Conservation (phyloP, 164 flowering plant genomes). For the Vitis cinerea region DNA sequence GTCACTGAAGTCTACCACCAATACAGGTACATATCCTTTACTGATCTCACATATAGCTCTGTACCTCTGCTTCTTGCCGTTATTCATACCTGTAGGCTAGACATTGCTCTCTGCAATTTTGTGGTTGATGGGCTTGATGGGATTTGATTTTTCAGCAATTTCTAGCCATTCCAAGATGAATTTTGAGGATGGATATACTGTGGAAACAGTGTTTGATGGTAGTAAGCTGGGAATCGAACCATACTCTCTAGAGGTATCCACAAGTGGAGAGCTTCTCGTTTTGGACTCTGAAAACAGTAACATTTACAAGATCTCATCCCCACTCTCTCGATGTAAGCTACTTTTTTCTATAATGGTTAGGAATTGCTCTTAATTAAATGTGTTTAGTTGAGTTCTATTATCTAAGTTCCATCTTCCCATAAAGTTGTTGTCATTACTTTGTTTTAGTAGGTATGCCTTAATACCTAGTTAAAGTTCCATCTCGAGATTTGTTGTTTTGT, state of each 20-base stretch:
- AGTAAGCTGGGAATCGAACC: slow-evolving; percentile 69
- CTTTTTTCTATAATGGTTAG: not conserved
- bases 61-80: not conserved
- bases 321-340: slow-evolving; percentile 55
- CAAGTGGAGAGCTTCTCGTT: slow-evolving; percentile 53
- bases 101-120: slow-evolving; percentile 1
- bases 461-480: too few relatives aligned
- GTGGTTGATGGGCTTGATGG: slow-evolving; percentile 15
- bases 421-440: not conserved
- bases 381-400: not conserved
- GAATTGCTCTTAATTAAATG: not conserved
- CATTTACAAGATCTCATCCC: slow-evolving; percentile 54
- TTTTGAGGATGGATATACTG: slow-evolving; percentile 61
- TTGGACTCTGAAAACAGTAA: slow-evolving; percentile 68
- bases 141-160: slow-evolving; percentile 30
- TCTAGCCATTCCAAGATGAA: slow-evolving; percentile 60
- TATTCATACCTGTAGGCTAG: too few relatives aligned
- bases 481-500: too few relatives aligned
- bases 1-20: slow-evolving; percentile 50
- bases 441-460: too few relatives aligned
- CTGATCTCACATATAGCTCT: slow-evolving; percentile 6
- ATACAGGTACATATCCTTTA: slow-evolving; percentile 28
- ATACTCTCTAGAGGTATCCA: slow-evolving; percentile 41
- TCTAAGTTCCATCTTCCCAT: not conserved
- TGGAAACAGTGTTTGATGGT: slow-evolving; percentile 73